Evolutionary conservation across 192 early-diverging fungal genomes (phyloP).

Genomic region (Blastocladiella britannica): DNA sequence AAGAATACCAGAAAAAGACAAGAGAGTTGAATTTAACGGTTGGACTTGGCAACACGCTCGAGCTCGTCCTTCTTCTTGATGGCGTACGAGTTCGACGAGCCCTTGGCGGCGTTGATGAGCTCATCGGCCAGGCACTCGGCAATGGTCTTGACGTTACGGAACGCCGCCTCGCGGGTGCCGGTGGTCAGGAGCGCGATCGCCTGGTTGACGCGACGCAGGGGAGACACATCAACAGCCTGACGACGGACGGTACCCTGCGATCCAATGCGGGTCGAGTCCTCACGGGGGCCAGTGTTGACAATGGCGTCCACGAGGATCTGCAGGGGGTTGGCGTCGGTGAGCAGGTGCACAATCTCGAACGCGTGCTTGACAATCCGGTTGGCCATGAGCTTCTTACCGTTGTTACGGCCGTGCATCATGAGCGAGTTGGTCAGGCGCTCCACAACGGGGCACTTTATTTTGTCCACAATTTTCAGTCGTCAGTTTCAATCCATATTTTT

Average conservation of each 20-base stretch:
- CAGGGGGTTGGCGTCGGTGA: constrained; percentile 94
- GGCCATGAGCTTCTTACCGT: constrained; percentile 99
- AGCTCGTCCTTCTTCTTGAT: constrained; percentile 99
- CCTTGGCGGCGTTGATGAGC: constrained; percentile 96
- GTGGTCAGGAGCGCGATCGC: constrained; percentile 81
- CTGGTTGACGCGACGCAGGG: constrained; percentile 94
- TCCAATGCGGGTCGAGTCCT: constrained; percentile 98
- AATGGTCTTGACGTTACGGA: constrained; percentile 99
- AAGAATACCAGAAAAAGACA: background rate
- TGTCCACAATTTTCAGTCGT: background rate
- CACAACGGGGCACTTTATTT: constrained; percentile 69
- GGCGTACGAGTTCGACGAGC: constrained; percentile 98
- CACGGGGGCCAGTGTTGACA: constrained; percentile 96
- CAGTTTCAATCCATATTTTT: too few relatives aligned
- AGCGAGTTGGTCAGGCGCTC: constrained; percentile 96
- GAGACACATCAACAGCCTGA: constrained; percentile 99
- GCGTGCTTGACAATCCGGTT: constrained; percentile 97
- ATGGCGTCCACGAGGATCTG: constrained; percentile 96
- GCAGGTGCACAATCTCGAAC: constrained; percentile 96
- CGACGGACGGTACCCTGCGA: constrained; percentile 92
- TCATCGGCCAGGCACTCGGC: constrained; percentile 99
- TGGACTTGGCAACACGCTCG: constrained; percentile 68
- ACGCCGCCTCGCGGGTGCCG: constrained; percentile 90
- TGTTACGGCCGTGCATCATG: constrained; percentile 99
- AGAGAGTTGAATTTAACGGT: constrained; percentile 14